A percentile compares a stretch with the other conserved stretches of the same genome.
Evolutionary conservation across 2,329 filamentous ascomycete species (phyloP).

Genomic region (Phyllosticta paracitricarpa): DNA sequence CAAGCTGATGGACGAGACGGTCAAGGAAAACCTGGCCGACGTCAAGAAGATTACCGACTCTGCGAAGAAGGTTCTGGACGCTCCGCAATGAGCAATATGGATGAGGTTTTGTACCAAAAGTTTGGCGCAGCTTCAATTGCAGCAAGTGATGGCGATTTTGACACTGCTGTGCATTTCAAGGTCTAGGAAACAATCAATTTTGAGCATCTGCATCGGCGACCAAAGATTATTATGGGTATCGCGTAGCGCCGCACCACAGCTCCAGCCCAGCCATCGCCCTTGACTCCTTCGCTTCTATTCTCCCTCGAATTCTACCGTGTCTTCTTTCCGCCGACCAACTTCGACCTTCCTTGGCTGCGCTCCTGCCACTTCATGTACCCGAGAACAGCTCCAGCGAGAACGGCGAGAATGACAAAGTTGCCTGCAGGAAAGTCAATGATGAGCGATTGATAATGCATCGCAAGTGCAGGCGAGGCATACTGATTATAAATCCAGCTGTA

Average conservation of each 20-base stretch:
- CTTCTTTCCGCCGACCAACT: neutral
- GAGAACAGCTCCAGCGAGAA: neutral
- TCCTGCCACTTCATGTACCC: neutral
- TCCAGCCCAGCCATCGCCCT: neutral
- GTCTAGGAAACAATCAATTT: neutral
- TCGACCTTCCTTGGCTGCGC: neutral
- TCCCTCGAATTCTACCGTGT: neutral
- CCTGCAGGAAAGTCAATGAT: neutral
- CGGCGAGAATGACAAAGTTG: constrained; percentile 3
- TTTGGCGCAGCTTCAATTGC: neutral
- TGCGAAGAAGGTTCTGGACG: constrained; percentile 38
- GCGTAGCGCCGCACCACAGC: neutral
- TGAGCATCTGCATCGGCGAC: neutral
- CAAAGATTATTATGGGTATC: neutral
- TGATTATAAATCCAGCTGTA: neutral
- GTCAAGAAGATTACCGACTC: constrained; percentile 40
- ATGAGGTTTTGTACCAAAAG: neutral
- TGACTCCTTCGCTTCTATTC: neutral
- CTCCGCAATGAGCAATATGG: constrained; percentile 11
- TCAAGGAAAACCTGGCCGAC: constrained; percentile 38
- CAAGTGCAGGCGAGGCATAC: neutral
- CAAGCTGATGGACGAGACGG: constrained; percentile 40
- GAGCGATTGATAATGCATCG: no score
- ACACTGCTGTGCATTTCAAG: neutral
- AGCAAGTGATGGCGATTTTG: neutral